Evolutionary conservation across 192 early-diverging fungal species (phyloP), one percentile per base, ranked within the genome.

Genomic region (Neocallimastix lanati): DNA sequence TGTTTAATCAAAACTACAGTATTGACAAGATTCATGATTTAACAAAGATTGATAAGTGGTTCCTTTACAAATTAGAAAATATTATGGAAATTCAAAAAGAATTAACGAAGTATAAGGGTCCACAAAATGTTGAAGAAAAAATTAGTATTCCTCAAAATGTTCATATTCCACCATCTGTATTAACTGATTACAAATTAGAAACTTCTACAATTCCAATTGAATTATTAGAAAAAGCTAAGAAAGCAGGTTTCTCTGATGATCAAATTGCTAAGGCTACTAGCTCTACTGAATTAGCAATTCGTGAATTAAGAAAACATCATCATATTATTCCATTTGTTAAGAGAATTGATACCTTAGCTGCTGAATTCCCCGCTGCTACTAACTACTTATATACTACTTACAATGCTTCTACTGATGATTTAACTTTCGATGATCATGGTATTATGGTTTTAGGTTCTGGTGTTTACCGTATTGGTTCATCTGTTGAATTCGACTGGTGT

Each of bases 351-450:
- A 97, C 96, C 9, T 84, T 97, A 78, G 96, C 96, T 78, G 96
- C 94, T 76, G 96, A 98, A 85, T 97, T 97, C 88, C 96, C 96
- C 76, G 94, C 96, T 29, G 87, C 92, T 77, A 98, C 96, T 67
- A 98, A 98, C 85, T 98, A 98, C 82, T 87, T 98, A 13, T 98
- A 97, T 89, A 96, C 92, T n/a, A 97, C 96, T n/a, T 98, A 98
- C 89, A 96, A 96, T 84, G 96, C 92, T 7, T 84, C 91, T 0
- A 89, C 91, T 0, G 86, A 97, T 79, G 96, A 98, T 82, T 93
- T 98, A 27, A 80, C 76, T 14, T 98, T 98, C 79, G 84, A 92
- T 29, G 96, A 96, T 83, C 88, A 90, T 77, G 96, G 96, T 77
- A 93, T 94, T 16, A 96, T 97, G 92, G 96, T 98, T 11, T 89